Percentiles rank a stretch among this genome's conserved stretches.
Conservation (phyloP, 331 rosid species). For the Erythrophleum ivorense region DNA sequence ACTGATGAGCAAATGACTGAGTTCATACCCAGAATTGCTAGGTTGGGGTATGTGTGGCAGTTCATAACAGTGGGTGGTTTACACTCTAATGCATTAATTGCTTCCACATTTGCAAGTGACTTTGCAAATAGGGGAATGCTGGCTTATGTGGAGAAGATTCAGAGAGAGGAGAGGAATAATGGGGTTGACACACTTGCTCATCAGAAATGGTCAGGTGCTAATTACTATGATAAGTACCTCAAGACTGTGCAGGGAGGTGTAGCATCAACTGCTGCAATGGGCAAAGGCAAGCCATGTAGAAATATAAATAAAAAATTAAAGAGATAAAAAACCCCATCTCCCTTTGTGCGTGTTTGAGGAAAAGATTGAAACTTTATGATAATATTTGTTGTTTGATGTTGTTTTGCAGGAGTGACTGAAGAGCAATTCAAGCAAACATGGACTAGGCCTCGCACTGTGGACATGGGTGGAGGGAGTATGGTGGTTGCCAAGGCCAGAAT, state of each 20-base stretch:
- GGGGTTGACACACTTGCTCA: slow-evolving; percentile 96
- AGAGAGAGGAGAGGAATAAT: slow-evolving; percentile 92
- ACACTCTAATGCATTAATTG: slow-evolving; percentile 83
- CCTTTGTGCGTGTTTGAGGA: neutral
- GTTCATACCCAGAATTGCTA: slow-evolving; percentile 84
- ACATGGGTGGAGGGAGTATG: slow-evolving; percentile 56
- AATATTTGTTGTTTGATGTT: neutral
- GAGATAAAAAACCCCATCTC: neutral
- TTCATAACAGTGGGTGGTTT: slow-evolving; percentile 91
- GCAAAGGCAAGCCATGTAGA: slow-evolving; percentile 67
- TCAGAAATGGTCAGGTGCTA: slow-evolving; percentile 99
- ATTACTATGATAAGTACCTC: slow-evolving; percentile 87
- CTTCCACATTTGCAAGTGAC: slow-evolving; percentile 79
- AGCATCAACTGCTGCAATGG: slow-evolving; percentile 99
- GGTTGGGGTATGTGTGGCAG: slow-evolving; percentile 91
- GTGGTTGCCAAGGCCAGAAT: slow-evolving; percentile 88
- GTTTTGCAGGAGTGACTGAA: slow-evolving; percentile 84
- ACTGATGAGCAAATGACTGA: slow-evolving; percentile 71
- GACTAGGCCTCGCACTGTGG: slow-evolving; percentile 77
- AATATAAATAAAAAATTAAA: too few species aligned
- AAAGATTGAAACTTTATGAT: slow-evolving; percentile 5
- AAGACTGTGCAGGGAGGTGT: slow-evolving; percentile 97
- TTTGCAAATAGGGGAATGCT: slow-evolving; percentile 87
- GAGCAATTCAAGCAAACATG: slow-evolving; percentile 92
- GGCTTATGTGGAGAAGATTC: slow-evolving; percentile 94